phyloP scores from a whole-genome alignment of 371 early-diverging fungal species.

The Mucor piriformis region DNA sequence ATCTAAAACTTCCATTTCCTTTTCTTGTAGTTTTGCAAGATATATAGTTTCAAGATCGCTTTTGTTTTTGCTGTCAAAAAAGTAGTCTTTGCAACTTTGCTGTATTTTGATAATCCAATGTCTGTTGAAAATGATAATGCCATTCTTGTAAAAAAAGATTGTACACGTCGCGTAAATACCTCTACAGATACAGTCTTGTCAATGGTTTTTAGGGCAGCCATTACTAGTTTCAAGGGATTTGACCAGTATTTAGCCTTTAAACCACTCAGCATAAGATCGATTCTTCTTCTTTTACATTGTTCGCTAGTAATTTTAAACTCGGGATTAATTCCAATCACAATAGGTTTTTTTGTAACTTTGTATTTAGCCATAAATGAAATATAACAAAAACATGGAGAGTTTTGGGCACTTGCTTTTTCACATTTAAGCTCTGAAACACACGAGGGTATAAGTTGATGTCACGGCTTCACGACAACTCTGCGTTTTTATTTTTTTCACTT shows the following conservation, averaged over 20 bases:
- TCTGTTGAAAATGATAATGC: neutral
- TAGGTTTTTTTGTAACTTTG: neutral
- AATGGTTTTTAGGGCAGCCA: neutral
- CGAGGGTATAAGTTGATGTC: no score
- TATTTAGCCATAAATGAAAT: neutral
- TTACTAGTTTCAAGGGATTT: neutral
- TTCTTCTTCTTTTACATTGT: neutral
- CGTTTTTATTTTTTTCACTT: no score
- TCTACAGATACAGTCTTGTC: conserved; percentile 1
- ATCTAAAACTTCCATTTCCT: conserved; percentile 3
- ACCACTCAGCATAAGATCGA: conserved; percentile 4
- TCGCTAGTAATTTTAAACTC: neutral
- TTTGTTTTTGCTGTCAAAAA: neutral
- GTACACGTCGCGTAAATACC: neutral
- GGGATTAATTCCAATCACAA: conserved; percentile 1
- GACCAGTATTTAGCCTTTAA: conserved; percentile 2
- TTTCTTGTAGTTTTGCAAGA: neutral
- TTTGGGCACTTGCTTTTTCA: no score
- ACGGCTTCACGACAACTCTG: no score
- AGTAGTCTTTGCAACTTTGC: neutral
- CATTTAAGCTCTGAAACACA: no score
- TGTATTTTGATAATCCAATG: neutral
- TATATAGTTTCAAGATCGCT: neutral
- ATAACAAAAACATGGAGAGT: no score
- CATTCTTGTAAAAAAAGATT: neutral